Conservation (phyloP, 305 asterid genomes). For the Fraxinus floribunda region DNA sequence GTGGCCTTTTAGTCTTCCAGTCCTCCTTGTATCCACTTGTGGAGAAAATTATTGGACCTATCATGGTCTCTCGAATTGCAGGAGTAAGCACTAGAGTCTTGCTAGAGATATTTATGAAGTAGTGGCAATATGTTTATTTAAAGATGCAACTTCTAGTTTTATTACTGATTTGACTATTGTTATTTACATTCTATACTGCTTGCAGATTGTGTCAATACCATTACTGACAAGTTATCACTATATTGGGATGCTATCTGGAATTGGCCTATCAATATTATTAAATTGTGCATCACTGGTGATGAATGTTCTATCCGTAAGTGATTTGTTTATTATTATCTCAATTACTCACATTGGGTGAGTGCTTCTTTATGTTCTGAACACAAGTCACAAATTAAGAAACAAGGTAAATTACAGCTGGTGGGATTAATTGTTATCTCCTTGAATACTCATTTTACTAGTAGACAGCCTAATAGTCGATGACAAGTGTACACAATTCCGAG, state of each 20-base stretch:
- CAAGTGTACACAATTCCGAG: neutral
- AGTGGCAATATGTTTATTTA: slow-evolving; percentile 12
- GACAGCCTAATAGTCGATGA: neutral
- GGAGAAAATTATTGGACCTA: slow-evolving; percentile 70
- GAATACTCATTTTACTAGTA: neutral
- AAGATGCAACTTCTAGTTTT: neutral
- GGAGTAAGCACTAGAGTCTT: slow-evolving; percentile 57
- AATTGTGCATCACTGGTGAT: slow-evolving; percentile 31
- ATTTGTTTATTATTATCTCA: neutral
- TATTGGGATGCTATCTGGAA: slow-evolving; percentile 34
- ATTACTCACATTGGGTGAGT: neutral
- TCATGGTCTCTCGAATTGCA: slow-evolving; percentile 50
- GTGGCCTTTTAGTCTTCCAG: slow-evolving; percentile 76
- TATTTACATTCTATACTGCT: slow-evolving; percentile 1
- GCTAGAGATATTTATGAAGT: slow-evolving; percentile 2
- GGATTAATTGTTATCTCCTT: neutral
- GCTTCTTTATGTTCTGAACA: neutral
- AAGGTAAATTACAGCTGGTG: neutral
- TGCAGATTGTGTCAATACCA: slow-evolving; percentile 68
- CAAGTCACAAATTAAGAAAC: neutral
- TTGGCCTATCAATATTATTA: slow-evolving; percentile 17
- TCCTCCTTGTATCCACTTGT: slow-evolving; percentile 53
- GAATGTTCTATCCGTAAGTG: slow-evolving; percentile 62
- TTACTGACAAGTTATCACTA: slow-evolving; percentile 37
- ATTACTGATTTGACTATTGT: neutral